Percentiles rank a stretch among this genome's conserved stretches.
phyloP scores from a whole-genome alignment of 1,284 basidiomycete species.

The Boletus semigastroideus region DNA sequence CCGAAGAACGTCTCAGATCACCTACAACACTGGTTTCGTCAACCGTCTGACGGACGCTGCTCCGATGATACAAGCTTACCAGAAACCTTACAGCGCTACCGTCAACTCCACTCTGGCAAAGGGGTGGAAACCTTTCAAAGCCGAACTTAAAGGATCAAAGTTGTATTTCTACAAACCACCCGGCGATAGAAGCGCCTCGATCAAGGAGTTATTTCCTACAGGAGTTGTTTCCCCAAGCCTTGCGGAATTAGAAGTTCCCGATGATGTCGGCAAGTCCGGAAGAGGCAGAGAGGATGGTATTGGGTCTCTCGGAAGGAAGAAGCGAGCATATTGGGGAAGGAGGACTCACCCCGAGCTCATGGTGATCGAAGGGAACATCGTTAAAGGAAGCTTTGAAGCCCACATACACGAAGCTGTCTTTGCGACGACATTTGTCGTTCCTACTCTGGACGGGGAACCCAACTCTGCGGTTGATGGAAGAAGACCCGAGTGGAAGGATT shows the following conservation, averaged over 20 bases:
- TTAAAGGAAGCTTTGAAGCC: constrained; percentile 71
- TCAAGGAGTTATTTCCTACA: constrained; percentile 73
- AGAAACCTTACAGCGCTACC: constrained; percentile 28
- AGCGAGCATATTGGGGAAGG: constrained; percentile 77
- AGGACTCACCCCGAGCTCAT: constrained; percentile 70
- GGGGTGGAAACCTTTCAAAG: constrained; percentile 82
- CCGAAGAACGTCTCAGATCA: constrained; percentile 73
- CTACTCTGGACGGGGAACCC: constrained; percentile 9
- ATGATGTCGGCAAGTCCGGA: constrained; percentile 28
- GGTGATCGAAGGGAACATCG: constrained; percentile 41
- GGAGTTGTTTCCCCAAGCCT: constrained; percentile 53
- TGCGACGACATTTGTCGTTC: constrained; percentile 56
- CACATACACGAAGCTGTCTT: constrained; percentile 78
- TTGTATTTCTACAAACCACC: constrained; percentile 82
- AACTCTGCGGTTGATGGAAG: constrained; percentile 19
- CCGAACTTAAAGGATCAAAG: constrained; percentile 78
- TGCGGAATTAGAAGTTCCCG: constrained; percentile 24
- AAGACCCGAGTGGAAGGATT: constrained; percentile 52
- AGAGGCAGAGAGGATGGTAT: constrained; percentile 37
- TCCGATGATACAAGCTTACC: constrained; percentile 36
- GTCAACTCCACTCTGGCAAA: constrained; percentile 45
- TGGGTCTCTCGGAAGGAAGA: constrained; percentile 45
- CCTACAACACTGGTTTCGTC: constrained; percentile 71
- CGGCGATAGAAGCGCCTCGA: constrained; percentile 55
- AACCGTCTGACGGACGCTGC: constrained; percentile 62